These are phyloP conservation scores for Senna siamea DNA, from an alignment of 306 rosid species.

Conservation along the genomic window DNA sequence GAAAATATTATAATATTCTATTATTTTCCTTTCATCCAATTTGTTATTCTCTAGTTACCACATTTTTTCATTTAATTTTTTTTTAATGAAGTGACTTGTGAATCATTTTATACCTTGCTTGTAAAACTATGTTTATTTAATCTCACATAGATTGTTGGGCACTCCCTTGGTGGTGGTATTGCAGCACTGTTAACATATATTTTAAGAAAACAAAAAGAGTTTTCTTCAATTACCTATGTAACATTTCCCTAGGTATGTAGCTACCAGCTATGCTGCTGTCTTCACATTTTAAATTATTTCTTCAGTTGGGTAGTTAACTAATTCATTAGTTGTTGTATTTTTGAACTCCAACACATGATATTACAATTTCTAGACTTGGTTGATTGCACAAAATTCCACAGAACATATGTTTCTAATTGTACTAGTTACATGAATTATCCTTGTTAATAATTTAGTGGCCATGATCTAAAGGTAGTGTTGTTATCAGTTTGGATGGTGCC, in stretches of 20 bases:
- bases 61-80: background rate
- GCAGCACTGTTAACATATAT: constrained; percentile 79
- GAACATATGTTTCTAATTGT: background rate
- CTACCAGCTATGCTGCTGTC: background rate
- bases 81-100: background rate
- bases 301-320: constrained; percentile 4
- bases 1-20: background rate
- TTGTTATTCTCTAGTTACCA: background rate
- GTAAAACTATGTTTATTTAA: background rate
- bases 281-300: constrained; percentile 5
- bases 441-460: background rate
- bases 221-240: constrained; percentile 63
- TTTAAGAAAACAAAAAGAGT: constrained; percentile 71
- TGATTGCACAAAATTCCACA: background rate
- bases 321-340: background rate
- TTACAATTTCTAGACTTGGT: background rate
- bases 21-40: background rate
- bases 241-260: constrained; percentile 76
- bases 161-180: constrained; percentile 90
- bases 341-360: background rate
- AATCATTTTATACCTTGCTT: constrained; percentile 2
- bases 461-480: background rate
- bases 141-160: constrained; percentile 74
- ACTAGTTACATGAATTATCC: constrained; percentile 8
- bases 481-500: background rate